Conservation (phyloP, 257 asterid genomes). For the Solanum infundibuliforme region DNA sequence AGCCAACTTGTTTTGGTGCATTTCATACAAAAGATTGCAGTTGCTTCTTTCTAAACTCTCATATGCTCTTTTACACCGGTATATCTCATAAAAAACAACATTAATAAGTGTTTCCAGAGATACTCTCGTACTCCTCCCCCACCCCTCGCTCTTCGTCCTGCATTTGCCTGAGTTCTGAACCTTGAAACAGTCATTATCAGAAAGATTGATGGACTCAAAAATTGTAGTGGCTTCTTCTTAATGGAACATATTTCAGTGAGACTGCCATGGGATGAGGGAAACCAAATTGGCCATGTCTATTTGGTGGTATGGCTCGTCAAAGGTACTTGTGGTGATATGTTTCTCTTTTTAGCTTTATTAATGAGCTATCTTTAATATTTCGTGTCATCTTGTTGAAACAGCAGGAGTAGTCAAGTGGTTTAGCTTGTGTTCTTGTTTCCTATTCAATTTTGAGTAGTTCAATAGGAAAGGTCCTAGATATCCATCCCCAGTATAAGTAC, state of each 20-base stretch:
- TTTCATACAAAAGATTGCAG: neutral
- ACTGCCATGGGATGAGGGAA: constrained; percentile 1
- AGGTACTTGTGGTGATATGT: constrained; percentile 2
- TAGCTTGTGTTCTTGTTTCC: neutral
- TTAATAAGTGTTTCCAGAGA: neutral
- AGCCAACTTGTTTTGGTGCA: neutral
- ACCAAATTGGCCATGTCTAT: neutral
- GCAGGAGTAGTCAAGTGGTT: neutral
- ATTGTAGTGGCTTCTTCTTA: neutral
- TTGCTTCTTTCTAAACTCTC: neutral
- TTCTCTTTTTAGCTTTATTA: neutral
- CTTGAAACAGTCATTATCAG: neutral
- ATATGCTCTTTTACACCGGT: neutral
- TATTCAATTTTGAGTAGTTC: neutral
- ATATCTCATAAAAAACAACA: neutral
- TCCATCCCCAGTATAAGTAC: neutral
- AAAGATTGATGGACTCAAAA: constrained; percentile 1
- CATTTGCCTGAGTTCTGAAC: neutral
- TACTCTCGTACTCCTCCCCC: neutral
- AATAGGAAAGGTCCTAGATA: neutral
- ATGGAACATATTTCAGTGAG: constrained; percentile 1
- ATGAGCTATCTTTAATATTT: neutral
- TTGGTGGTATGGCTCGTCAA: constrained; percentile 1
- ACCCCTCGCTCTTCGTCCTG: neutral
- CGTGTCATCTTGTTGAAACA: neutral